phyloP scores from a whole-genome alignment of 2,329 filamentous ascomycete genomes.

The Alternaria postmessia region DNA sequence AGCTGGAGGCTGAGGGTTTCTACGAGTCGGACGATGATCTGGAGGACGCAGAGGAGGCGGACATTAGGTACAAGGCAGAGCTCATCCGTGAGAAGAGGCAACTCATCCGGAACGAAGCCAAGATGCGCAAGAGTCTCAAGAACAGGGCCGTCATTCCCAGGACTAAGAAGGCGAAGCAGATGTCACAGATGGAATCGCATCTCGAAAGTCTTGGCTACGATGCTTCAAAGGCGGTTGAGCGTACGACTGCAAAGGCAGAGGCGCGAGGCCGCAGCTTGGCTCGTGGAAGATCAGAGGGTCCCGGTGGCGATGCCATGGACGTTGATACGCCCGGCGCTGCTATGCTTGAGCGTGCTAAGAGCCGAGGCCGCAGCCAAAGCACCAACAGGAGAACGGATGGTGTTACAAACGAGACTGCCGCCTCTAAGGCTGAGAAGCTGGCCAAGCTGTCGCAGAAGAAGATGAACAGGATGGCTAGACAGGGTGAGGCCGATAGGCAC shows the following conservation, averaged over 20 bases:
- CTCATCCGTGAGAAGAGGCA: constrained; percentile 94
- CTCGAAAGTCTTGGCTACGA: constrained; percentile 88
- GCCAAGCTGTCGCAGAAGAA: constrained; percentile 93
- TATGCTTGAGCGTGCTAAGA: constrained; percentile 69
- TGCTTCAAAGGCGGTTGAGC: constrained; percentile 74
- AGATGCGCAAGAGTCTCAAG: constrained; percentile 96
- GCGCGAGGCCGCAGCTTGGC: constrained; percentile 76
- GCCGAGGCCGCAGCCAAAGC: constrained; percentile 70
- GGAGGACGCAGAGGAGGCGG: constrained; percentile 87
- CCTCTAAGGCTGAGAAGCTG: constrained; percentile 83
- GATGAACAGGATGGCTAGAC: constrained; percentile 97
- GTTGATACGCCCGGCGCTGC: constrained; percentile 54
- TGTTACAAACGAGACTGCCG: constrained; percentile 71
- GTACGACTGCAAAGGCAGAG: constrained; percentile 68
- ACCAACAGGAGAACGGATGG: constrained; percentile 78
- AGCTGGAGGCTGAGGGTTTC: constrained; percentile 87
- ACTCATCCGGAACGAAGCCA: constrained; percentile 90
- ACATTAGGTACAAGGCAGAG: constrained; percentile 89
- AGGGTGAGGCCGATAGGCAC: constrained; percentile 96
- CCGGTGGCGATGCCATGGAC: constrained; percentile 77
- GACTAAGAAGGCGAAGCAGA: constrained; percentile 78
- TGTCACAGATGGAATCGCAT: constrained; percentile 86
- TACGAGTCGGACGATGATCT: constrained; percentile 80
- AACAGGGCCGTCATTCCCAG: constrained; percentile 94
- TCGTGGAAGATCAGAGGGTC: constrained; percentile 62